phyloP scores from a whole-genome alignment of 2,329 filamentous ascomycete species.

The Talaromyces sp. region DNA sequence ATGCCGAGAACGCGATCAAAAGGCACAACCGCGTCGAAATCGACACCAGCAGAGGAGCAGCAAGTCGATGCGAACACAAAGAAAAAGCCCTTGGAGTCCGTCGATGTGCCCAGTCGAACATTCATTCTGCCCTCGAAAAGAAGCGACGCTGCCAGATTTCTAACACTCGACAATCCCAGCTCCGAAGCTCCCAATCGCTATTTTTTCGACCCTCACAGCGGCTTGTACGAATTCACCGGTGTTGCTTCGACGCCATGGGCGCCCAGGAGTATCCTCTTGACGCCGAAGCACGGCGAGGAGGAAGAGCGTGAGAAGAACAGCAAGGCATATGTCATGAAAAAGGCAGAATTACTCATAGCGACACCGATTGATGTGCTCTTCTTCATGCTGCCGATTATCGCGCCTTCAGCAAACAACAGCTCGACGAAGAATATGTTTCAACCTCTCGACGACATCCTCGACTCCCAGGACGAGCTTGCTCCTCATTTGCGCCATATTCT shows the following conservation, averaged over 20 bases:
- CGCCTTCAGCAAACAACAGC: conserved; percentile 41
- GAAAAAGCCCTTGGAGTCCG: conserved; percentile 15
- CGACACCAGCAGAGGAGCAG: conserved; percentile 13
- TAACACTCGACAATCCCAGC: conserved; percentile 51
- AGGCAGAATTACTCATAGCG: conserved; percentile 72
- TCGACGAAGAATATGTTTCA: conserved; percentile 37
- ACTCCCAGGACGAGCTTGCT: conserved; percentile 37
- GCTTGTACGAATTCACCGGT: conserved; percentile 57
- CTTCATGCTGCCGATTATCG: conserved; percentile 68
- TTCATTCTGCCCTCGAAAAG: conserved; percentile 53
- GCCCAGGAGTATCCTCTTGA: conserved; percentile 52
- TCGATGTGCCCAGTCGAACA: conserved; percentile 38
- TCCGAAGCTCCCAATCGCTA: conserved; percentile 46
- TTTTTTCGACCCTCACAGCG: conserved; percentile 51
- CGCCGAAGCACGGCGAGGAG: conserved; percentile 17
- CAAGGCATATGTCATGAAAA: conserved; percentile 54
- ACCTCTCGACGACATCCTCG: conserved; percentile 45
- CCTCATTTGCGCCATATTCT: conserved; percentile 36
- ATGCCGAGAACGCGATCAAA: conserved; percentile 21
- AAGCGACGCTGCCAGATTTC: conserved; percentile 48
- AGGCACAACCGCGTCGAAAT: background rate
- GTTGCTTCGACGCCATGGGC: conserved; percentile 46
- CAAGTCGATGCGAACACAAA: background rate
- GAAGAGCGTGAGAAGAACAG: conserved; percentile 5
- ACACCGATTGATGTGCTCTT: conserved; percentile 82